Base-by-base conservation (phyloP, 169 alveolate genomes). In the Eimeria acervulina region DNA sequence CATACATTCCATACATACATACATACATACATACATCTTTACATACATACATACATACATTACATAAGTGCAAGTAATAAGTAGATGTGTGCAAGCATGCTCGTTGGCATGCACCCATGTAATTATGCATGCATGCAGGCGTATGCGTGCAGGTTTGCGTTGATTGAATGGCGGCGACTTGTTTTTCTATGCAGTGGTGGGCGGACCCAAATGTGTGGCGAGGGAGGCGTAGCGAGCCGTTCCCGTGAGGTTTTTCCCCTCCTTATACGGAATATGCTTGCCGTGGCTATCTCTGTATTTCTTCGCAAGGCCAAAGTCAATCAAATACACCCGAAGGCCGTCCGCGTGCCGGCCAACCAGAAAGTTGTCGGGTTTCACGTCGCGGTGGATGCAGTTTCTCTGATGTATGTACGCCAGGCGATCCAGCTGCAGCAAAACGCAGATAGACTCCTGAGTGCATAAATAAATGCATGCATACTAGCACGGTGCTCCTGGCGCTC, bases 171-270 rank as follows among this genome's bases (percentile, higher is more conserved):
- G 89, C 59, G 26, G 63, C 63, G 10, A 19, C 26, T 1, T 10
- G 63, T 36, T 36, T 19, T 36, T 36, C 38, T 78, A 15, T 0
- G 38, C 26, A 28, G n/a, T 80, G 38, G 12, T 80, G 4, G 47
- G 21, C 59, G 28, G 55, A 72, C 99, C 99, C 96, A 99, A 96
- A 97, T 99, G 99, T 21, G 99, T 99, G 96, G 99, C 99, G 38
- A 99, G 98, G 61, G 99, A 98, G 42, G 99, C 99, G 96, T 99
- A 99, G 74, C 99, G 97, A 28, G 99, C 99, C 44, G 99, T 98
- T 4, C 99, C 99, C 36, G 99, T 99, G 74, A 99, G 98, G 95
- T 98, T 98, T 94, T 99, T 98, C 15, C 99, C 99, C 96, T 99
- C 99, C 68, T 99, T 98, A 97, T 98, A 99, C 44, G 99, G 99